A percentile compares a stretch with the other conserved stretches of the same genome.
These are phyloP conservation scores for Parmales sp. DNA, from an alignment of 108 stramenopile species.

Conservation along the genomic window DNA sequence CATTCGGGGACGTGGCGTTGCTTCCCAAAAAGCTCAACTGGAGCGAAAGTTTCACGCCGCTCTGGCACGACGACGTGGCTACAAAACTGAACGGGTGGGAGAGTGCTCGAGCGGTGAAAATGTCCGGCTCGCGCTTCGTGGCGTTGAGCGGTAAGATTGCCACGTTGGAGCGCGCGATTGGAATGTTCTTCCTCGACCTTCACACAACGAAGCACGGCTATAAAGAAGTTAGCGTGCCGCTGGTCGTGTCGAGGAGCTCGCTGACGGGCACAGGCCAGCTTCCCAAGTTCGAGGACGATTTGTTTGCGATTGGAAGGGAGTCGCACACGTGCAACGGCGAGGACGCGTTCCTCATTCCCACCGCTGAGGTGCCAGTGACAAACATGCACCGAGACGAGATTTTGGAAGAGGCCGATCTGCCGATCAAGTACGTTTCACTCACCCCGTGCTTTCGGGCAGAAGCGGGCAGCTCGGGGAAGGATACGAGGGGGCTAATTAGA, in stretches of 20 bases:
- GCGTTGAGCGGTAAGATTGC: conserved; percentile 75
- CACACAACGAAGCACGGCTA: conserved; percentile 73
- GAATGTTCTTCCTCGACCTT: conserved; percentile 79
- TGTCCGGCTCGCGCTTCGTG: conserved; percentile 86
- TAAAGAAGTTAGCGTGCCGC: conserved; percentile 79
- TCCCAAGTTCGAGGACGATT: conserved; percentile 92
- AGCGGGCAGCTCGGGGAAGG: conserved; percentile 90
- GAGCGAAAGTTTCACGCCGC: conserved; percentile 57
- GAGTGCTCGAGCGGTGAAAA: conserved; percentile 68
- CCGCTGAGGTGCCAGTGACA: conserved; percentile 91
- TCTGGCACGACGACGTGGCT: conserved; percentile 95
- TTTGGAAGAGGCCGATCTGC: conserved; percentile 76
- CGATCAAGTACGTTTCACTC: conserved; percentile 70
- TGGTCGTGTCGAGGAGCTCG: conserved; percentile 70
- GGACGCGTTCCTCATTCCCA: conserved; percentile 92
- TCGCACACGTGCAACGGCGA: conserved; percentile 87
- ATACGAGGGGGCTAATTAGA: conserved; percentile 89
- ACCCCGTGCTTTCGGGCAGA: conserved; percentile 97
- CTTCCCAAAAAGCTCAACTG: conserved; percentile 61
- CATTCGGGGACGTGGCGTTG: conserved; percentile 63
- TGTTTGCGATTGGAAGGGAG: conserved; percentile 70
- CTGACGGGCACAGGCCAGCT: conserved; percentile 89
- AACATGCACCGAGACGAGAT: conserved; percentile 74
- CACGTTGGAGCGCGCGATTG: conserved; percentile 83
- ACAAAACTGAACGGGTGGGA: conserved; percentile 67